A percentile compares a stretch with the other conserved stretches of the same genome.
Evolutionary conservation across 176 grass and related monocot species (phyloP).

Genomic region (Paspalum notatum): DNA sequence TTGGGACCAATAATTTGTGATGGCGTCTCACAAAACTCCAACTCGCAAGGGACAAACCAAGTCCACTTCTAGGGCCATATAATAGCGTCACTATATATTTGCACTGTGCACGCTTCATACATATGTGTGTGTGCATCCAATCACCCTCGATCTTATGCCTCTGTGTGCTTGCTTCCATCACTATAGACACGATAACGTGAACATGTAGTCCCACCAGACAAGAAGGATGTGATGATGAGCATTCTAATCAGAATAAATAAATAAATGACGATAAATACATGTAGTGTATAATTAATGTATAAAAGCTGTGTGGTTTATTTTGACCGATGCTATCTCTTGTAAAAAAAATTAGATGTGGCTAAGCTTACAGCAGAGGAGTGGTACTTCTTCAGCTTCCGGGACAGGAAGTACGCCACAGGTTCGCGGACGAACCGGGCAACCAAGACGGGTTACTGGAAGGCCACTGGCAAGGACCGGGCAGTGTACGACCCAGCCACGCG

Average conservation of each 20-base stretch:
- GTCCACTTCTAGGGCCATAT: constrained; percentile 44
- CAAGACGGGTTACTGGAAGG: constrained; percentile 80
- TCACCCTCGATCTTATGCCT: background rate
- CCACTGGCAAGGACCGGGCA: constrained; percentile 64
- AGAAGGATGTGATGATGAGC: background rate
- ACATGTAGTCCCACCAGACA: background rate
- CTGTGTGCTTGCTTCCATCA: background rate
- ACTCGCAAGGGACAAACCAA: constrained; percentile 31
- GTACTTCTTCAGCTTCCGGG: constrained; percentile 84
- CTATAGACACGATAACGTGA: background rate
- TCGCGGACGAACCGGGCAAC: constrained; percentile 73
- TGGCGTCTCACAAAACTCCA: constrained; percentile 31
- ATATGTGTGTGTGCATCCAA: background rate
- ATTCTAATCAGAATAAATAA: background rate
- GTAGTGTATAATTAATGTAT: background rate
- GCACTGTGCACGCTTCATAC: background rate
- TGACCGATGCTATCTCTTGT: background rate
- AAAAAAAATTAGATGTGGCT: constrained; percentile 51
- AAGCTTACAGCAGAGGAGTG: constrained; percentile 66
- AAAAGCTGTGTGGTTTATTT: background rate
- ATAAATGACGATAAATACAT: too few species aligned
- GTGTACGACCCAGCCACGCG: constrained; percentile 42
- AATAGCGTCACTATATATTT: background rate
- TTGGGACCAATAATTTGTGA: constrained; percentile 25
- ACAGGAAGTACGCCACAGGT: constrained; percentile 71